phyloP scores from a whole-genome alignment of 2,329 filamentous ascomycete species.

The Penicillium sp. region DNA sequence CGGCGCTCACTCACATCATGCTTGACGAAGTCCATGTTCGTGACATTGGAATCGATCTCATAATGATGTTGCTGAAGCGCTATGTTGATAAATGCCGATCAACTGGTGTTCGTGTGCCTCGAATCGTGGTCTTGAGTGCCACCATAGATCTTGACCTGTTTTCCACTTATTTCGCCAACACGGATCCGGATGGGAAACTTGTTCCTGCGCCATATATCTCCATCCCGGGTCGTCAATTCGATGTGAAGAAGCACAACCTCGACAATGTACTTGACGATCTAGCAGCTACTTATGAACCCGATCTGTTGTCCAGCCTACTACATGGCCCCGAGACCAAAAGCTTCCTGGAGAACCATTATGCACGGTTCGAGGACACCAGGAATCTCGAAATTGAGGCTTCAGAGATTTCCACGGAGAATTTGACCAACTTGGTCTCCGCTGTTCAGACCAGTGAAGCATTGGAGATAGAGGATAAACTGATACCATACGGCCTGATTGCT shows the following conservation, averaged over 20 bases:
- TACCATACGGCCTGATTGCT: conserved; percentile 45
- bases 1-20: conserved; percentile 48
- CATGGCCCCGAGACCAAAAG: conserved; percentile 1
- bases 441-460: background rate
- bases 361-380: background rate
- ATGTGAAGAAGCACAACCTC: conserved; percentile 46
- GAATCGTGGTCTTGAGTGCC: conserved; percentile 52
- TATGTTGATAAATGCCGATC: conserved; percentile 36
- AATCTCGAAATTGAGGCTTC: background rate
- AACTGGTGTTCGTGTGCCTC: conserved; percentile 38
- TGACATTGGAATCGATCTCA: conserved; percentile 47
- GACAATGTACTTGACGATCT: conserved; percentile 40
- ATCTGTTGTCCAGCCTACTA: conserved; percentile 15
- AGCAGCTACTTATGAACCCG: conserved; percentile 18
- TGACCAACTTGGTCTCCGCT: background rate
- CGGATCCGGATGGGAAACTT: conserved; percentile 28
- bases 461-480: conserved; percentile 36
- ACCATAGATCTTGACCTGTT: conserved; percentile 49
- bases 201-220: conserved; percentile 42
- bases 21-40: conserved; percentile 55
- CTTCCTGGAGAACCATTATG: conserved; percentile 12
- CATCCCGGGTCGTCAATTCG: conserved; percentile 47
- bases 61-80: conserved; percentile 48
- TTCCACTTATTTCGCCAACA: conserved; percentile 44
- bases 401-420: background rate